Base-by-base conservation (phyloP, 2,329 filamentous ascomycete genomes). In the Thelonectria rubi region DNA sequence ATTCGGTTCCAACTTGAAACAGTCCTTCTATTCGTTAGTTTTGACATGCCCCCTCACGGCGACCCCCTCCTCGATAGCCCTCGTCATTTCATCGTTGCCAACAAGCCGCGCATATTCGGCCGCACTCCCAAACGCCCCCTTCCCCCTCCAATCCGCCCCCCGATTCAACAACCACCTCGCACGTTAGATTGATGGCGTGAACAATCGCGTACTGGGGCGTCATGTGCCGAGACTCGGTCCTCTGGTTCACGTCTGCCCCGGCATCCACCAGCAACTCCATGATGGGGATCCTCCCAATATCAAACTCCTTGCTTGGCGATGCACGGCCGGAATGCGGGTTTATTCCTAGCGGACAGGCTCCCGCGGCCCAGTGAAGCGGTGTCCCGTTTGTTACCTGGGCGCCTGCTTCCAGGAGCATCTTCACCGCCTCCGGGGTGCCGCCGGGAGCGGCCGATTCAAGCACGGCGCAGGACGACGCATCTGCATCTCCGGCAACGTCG, bases 121-220 rank as follows among this genome's bases (percentile, higher is more conserved):
- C 2, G 67, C 67, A 43, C 60, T 69, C 3, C 67, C 65, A 30
- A 52, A 65, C 5, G 45, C 43, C 1, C 67, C 67, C n/a, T 26
- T 53, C 11, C 48, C 3, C 24, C 55, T 14, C 26, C 65, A 59
- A 59, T 69, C 59, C 4, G 65, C 65, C 6, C 67, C 67, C 18
- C 59, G 61, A 11, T 14, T 43, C 21, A 69, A 17, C 8, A 69
- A n/a, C 67, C 67, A 69, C 17, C 55, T 65, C 0, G 62, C 61
- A 24, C 67, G 58, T 30, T 69, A 52, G 9, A 65, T 56, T 66
- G 3, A 70, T 60, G 5, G 67, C 67, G 15, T 62, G 50, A 17
- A 68, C 60, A 10, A 69, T 59, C 5, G 67, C 54, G 11, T 69
- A 69, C 12, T 45, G 26, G 1, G 65, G 18, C 1, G 34, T 49